Conservation (phyloP, 2,329 filamentous ascomycete genomes). For the Helminthosporium solani region DNA sequence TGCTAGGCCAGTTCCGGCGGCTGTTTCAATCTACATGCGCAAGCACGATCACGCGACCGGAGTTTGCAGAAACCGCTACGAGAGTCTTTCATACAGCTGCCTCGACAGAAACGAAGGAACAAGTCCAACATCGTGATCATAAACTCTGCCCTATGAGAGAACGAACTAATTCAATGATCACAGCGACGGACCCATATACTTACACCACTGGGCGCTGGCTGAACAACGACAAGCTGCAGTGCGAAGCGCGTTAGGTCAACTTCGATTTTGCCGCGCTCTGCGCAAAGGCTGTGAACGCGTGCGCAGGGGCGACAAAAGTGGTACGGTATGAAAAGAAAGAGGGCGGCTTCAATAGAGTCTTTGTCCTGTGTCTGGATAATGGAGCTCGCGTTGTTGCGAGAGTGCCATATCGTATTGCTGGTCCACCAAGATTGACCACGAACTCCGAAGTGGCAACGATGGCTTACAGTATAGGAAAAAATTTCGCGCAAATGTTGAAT, state of each 20-base stretch:
- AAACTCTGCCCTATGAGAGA: no score
- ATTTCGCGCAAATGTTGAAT: slow-evolving; percentile 2
- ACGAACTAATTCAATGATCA: no score
- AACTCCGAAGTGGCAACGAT: slow-evolving; percentile 48
- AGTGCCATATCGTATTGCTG: slow-evolving; percentile 42
- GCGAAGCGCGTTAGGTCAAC: slow-evolving; percentile 35
- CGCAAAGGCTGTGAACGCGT: slow-evolving; percentile 36
- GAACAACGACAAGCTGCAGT: slow-evolving; percentile 36
- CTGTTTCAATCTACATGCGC: no score
- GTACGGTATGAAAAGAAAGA: slow-evolving; percentile 43
- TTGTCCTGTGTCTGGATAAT: slow-evolving; percentile 43
- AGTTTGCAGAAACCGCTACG: no score
- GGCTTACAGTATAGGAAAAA: slow-evolving; percentile 36
- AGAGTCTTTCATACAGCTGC: no score
- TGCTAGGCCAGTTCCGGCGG: no score
- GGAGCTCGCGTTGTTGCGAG: slow-evolving; percentile 40
- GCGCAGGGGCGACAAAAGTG: slow-evolving; percentile 34
- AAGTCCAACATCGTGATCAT: no score
- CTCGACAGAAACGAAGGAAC: no score
- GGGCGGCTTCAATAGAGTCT: slow-evolving; percentile 44
- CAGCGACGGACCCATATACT: no score
- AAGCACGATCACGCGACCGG: no score
- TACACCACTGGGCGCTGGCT: slow-evolving; percentile 25
- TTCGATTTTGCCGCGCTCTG: slow-evolving; percentile 45
- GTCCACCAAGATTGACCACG: slow-evolving; percentile 40